These are phyloP conservation scores for Diaporthe australafricana DNA, from an alignment of 2,329 filamentous ascomycete genomes.

Conservation along the genomic window DNA sequence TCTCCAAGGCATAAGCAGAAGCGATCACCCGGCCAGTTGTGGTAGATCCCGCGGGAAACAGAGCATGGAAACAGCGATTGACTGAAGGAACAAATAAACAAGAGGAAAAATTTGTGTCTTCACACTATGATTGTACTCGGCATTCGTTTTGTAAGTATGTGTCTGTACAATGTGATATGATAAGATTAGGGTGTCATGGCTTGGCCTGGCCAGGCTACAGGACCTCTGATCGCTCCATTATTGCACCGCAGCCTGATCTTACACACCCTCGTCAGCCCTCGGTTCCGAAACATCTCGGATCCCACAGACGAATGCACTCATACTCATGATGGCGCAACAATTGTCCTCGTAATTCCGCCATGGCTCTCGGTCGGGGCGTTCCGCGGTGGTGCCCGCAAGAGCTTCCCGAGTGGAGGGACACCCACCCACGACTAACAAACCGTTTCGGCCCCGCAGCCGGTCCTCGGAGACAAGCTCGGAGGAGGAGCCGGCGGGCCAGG, in stretches of 20 bases:
- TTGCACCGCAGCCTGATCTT: too few species aligned
- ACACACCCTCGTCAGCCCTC: too few species aligned
- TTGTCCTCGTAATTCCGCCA: constrained; percentile 1
- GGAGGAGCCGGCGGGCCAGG: background rate
- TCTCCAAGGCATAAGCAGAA: background rate
- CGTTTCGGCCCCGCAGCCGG: constrained; percentile 1
- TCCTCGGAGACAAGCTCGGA: constrained; percentile 23
- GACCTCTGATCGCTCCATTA: too few species aligned
- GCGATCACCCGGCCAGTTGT: background rate
- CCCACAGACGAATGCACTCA: too few species aligned
- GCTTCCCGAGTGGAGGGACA: background rate
- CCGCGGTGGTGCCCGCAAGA: too few species aligned
- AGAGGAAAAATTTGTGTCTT: background rate
- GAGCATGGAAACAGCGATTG: background rate
- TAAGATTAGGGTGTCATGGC: too few species aligned
- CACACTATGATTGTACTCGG: background rate
- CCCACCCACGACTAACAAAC: background rate
- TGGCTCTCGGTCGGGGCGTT: background rate
- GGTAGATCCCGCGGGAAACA: background rate
- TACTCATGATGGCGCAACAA: too few species aligned
- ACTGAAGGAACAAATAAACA: too few species aligned
- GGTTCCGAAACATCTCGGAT: too few species aligned
- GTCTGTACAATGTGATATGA: too few species aligned
- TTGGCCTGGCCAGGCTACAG: too few species aligned
- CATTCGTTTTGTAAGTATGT: background rate